Conservation (phyloP, 164 flowering plant species). For the Liquidambar formosana region DNA sequence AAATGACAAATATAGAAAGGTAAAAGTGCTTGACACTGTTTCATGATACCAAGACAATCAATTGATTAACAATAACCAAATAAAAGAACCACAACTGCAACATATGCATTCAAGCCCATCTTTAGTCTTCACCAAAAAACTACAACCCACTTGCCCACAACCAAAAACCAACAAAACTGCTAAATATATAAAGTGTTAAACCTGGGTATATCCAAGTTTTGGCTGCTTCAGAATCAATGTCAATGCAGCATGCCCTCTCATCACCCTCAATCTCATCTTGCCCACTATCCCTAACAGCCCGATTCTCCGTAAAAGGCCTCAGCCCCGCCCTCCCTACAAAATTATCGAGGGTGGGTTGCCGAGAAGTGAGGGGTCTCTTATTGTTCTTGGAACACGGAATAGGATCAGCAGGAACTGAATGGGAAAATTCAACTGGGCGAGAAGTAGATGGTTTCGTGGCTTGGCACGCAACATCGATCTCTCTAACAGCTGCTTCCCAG, state of each 20-base stretch:
- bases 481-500: conserved; percentile 89
- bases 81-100: neutral
- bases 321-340: conserved; percentile 32
- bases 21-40: too few relatives aligned
- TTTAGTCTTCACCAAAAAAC: neutral
- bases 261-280: conserved; percentile 4
- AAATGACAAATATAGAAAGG: too few relatives aligned
- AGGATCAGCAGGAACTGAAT: neutral
- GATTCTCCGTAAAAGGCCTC: conserved; percentile 5
- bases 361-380: conserved; percentile 16
- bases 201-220: conserved; percentile 97
- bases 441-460: conserved; percentile 24
- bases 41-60: too few relatives aligned
- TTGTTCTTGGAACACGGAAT: neutral
- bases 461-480: conserved; percentile 73
- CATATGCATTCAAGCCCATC: neutral
- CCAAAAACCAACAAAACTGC: neutral
- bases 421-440: conserved; percentile 2
- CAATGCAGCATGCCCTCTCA: conserved; percentile 23
- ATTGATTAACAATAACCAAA: neutral
- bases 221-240: conserved; percentile 77
- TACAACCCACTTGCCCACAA: conserved; percentile 2
- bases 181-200: conserved; percentile 8
- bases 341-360: conserved; percentile 70
- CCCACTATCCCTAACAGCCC: neutral